A percentile compares a stretch with the other conserved stretches of the same genome.
phyloP scores from a whole-genome alignment of 2,329 filamentous ascomycete genomes.

The Eurotiales sp. region DNA sequence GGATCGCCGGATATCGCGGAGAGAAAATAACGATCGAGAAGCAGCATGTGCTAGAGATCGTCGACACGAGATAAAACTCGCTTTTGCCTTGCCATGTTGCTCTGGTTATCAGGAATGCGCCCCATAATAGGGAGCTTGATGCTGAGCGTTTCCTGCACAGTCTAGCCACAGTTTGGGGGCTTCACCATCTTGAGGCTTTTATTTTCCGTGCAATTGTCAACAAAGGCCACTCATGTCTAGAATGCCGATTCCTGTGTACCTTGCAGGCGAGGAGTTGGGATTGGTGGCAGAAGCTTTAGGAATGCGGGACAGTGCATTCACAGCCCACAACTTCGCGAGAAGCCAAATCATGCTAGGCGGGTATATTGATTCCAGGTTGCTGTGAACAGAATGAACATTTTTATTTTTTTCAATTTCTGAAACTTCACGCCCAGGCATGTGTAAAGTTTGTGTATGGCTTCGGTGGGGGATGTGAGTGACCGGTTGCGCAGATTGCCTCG shows the following conservation, averaged over 20 bases:
- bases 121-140: too few species aligned
- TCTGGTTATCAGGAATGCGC: neutral
- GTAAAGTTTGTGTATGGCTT: too few species aligned
- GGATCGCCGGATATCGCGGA: neutral
- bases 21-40: neutral
- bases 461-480: too few species aligned
- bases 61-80: neutral
- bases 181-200: neutral
- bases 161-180: neutral
- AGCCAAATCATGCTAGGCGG: too few species aligned
- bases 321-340: too few species aligned
- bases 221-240: neutral
- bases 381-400: too few species aligned
- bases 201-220: too few species aligned
- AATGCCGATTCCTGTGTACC: neutral
- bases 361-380: too few species aligned
- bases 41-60: neutral
- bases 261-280: neutral
- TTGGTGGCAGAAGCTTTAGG: neutral
- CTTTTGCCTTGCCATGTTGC: neutral
- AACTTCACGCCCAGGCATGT: too few species aligned
- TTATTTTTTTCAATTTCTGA: too few species aligned
- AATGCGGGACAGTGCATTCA: neutral
- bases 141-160: too few species aligned
- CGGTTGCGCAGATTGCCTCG: too few species aligned